A percentile compares a stretch with the other conserved stretches of the same genome.
These are phyloP conservation scores for Plasmodium chabaudi DNA, from an alignment of 169 alveolate species.

Conservation along the genomic window DNA sequence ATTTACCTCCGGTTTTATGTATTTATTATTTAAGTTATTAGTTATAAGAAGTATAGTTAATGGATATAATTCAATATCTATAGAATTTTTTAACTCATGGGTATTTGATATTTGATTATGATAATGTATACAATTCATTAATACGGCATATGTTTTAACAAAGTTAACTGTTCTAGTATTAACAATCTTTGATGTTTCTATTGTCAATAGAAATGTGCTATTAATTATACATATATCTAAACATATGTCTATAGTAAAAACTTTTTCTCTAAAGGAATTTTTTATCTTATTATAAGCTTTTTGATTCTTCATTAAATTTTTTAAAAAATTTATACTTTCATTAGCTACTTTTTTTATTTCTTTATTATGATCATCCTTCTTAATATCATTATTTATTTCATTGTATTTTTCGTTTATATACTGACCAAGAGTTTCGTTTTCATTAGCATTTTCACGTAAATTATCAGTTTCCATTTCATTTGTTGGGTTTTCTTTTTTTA, in stretches of 20 bases:
- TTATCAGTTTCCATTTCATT: not conserved
- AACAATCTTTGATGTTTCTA: slow-evolving; percentile 39
- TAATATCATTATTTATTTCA: not conserved
- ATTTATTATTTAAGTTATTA: slow-evolving; percentile 67
- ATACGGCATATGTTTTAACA: slow-evolving; percentile 71
- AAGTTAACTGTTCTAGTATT: slow-evolving; percentile 32
- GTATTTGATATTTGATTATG: slow-evolving; percentile 76
- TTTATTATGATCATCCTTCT: not conserved
- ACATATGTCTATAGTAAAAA: slow-evolving; percentile 70
- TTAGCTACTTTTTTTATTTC: slow-evolving; percentile 68
- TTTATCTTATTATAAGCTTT: slow-evolving; percentile 66
- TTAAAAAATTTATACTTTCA: slow-evolving; percentile 67
- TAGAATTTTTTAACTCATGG: slow-evolving; percentile 61
- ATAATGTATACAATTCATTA: slow-evolving; percentile 75
- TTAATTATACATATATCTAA: slow-evolving; percentile 65
- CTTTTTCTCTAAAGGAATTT: slow-evolving; percentile 70
- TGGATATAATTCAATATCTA: slow-evolving; percentile 69
- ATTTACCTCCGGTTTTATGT: slow-evolving; percentile 57
- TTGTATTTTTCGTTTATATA: too few species aligned
- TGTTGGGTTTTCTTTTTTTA: not conserved
- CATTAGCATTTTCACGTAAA: not conserved
- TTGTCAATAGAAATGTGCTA: slow-evolving; percentile 55
- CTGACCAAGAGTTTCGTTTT: not conserved
- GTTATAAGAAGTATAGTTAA: slow-evolving; percentile 49
- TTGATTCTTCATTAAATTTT: slow-evolving; percentile 75